A percentile compares a stretch with the other conserved stretches of the same genome.
Conservation (phyloP, 768 basidiomycete genomes). For the Galerina marginata region DNA sequence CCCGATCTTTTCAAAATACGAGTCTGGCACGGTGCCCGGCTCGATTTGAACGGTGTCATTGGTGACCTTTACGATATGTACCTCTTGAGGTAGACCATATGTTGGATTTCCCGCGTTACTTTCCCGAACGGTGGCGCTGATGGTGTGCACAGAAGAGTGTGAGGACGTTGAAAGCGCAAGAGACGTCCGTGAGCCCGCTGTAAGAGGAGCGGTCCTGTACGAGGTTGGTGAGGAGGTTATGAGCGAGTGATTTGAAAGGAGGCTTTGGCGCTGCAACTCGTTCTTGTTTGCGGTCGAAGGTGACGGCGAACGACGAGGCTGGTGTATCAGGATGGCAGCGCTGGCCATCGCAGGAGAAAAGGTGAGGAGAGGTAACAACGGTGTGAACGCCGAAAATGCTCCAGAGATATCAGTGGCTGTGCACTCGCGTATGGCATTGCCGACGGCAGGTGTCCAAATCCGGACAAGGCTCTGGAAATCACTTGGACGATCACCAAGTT, state of each 20-base stretch:
- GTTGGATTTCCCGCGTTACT: neutral
- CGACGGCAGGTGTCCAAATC: neutral
- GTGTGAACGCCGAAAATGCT: slow-evolving; percentile 9
- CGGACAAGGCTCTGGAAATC: too few species aligned
- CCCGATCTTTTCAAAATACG: slow-evolving; percentile 40
- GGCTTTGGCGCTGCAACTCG: slow-evolving; percentile 24
- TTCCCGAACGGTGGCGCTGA: slow-evolving; percentile 20
- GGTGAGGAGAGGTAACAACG: neutral
- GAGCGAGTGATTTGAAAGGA: slow-evolving; percentile 16
- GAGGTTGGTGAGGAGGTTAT: slow-evolving; percentile 26
- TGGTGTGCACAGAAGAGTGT: slow-evolving; percentile 40
- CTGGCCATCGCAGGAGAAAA: slow-evolving; percentile 15
- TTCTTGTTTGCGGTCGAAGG: slow-evolving; percentile 22
- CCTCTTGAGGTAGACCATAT: slow-evolving; percentile 43
- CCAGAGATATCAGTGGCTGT: slow-evolving; percentile 11
- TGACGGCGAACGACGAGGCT: slow-evolving; percentile 32
- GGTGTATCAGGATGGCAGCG: slow-evolving; percentile 16
- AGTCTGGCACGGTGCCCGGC: slow-evolving; percentile 37
- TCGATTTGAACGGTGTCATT: slow-evolving; percentile 50
- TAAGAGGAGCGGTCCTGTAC: slow-evolving; percentile 38
- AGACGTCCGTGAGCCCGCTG: slow-evolving; percentile 23
- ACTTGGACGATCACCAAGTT: too few species aligned
- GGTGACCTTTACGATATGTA: slow-evolving; percentile 61
- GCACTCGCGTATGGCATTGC: neutral
- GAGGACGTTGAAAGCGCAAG: slow-evolving; percentile 26